phyloP scores from a whole-genome alignment of 2,329 filamentous ascomycete species.

The Lasiodiplodia citricola region DNA sequence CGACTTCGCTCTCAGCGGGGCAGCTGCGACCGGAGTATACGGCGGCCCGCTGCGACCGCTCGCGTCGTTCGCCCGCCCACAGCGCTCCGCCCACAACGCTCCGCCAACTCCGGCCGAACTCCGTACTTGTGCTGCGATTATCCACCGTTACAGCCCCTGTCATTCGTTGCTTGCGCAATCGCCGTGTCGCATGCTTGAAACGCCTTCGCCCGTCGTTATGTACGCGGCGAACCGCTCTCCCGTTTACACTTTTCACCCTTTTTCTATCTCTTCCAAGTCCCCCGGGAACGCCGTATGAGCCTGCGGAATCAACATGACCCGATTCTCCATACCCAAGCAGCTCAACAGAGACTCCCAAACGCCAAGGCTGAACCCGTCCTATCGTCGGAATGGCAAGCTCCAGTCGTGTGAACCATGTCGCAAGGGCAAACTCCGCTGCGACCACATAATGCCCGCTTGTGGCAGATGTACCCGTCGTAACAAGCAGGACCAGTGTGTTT shows the following conservation, averaged over 20 bases:
- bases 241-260: background rate
- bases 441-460: constrained; percentile 43
- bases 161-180: background rate
- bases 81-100: background rate
- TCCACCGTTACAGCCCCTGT: background rate
- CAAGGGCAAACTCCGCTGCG: constrained; percentile 28
- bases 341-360: background rate
- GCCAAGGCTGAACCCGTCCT: constrained; percentile 25
- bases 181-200: background rate
- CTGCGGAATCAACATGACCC: constrained; percentile 1
- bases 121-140: background rate
- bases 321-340: constrained; percentile 18
- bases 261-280: background rate
- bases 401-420: constrained; percentile 46
- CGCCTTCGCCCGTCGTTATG: background rate
- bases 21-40: constrained; percentile 1
- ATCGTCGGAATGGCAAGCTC: constrained; percentile 45
- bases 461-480: constrained; percentile 39
- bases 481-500: constrained; percentile 40
- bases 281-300: constrained; percentile 6
- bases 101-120: constrained; percentile 18
- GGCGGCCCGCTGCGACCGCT: background rate
- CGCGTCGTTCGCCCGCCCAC: background rate
- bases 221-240: background rate
- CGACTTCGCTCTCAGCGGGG: background rate